These are phyloP conservation scores for Gossypium lobatum DNA, from an alignment of 441 rosid genomes.

Conservation along the genomic window DNA sequence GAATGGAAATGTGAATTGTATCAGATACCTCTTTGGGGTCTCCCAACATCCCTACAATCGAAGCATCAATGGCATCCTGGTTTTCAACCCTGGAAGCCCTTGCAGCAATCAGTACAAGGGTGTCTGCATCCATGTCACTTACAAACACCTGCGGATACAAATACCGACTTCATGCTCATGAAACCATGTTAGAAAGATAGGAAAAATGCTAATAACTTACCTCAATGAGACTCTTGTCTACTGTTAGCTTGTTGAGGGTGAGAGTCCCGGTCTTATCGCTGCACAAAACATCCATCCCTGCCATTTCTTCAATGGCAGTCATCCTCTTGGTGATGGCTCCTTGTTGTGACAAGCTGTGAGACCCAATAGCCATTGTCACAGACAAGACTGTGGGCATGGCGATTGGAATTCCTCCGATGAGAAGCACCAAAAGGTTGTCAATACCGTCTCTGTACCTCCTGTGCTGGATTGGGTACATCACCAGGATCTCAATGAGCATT, in stretches of 20 bases:
- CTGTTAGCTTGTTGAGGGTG: constrained; percentile 89
- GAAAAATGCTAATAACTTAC: constrained; percentile 21
- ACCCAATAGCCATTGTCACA: constrained; percentile 96
- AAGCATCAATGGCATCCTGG: constrained; percentile 94
- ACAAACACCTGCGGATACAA: constrained; percentile 38
- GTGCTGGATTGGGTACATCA: constrained; percentile 74
- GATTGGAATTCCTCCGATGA: constrained; percentile 94
- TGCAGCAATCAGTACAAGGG: constrained; percentile 62
- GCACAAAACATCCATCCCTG: constrained; percentile 94
- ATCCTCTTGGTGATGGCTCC: constrained; percentile 97
- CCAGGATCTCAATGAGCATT: constrained; percentile 62
- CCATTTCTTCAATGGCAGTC: constrained; percentile 98
- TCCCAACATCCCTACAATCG: constrained; percentile 78
- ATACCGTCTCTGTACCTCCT: constrained; percentile 78
- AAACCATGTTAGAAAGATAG: background rate
- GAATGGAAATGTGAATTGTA: background rate
- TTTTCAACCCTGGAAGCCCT: constrained; percentile 89
- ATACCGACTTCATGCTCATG: background rate
- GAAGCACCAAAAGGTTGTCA: constrained; percentile 84
- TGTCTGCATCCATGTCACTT: constrained; percentile 35
- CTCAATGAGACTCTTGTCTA: constrained; percentile 69
- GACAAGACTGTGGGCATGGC: constrained; percentile 98
- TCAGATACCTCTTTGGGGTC: constrained; percentile 66
- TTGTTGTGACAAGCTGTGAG: constrained; percentile 79
- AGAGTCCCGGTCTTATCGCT: constrained; percentile 94